Evolutionary conservation across 2,329 filamentous ascomycete species (phyloP).

Genomic region (Grosmannia huntii): DNA sequence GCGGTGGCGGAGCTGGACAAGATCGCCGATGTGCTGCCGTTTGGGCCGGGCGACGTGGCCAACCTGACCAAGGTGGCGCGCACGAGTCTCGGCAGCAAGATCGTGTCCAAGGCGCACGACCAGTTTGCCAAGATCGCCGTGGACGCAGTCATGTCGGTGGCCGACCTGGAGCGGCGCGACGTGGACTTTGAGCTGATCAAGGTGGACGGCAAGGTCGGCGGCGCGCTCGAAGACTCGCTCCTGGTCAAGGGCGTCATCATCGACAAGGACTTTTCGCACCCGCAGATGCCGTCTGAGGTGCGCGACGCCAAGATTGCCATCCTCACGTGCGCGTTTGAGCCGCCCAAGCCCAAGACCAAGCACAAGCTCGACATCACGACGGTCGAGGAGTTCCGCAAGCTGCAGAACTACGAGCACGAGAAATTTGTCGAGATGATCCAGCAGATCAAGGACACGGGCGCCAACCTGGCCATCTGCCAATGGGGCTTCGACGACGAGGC

Average conservation of each 20-base stretch:
- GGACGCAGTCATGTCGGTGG: slow-evolving; percentile 91
- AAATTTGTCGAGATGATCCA: slow-evolving; percentile 99
- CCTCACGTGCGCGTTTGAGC: slow-evolving; percentile 94
- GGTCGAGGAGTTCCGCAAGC: slow-evolving; percentile 95
- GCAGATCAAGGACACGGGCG: slow-evolving; percentile 93
- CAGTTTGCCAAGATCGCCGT: slow-evolving; percentile 97
- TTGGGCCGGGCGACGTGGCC: slow-evolving; percentile 63
- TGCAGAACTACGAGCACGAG: slow-evolving; percentile 88
- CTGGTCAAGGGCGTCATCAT: slow-evolving; percentile 97
- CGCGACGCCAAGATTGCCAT: slow-evolving; percentile 94
- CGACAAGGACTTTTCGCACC: slow-evolving; percentile 99
- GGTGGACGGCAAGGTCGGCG: slow-evolving; percentile 96
- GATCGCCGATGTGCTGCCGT: slow-evolving; percentile 85
- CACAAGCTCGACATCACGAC: slow-evolving; percentile 96
- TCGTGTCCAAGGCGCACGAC: slow-evolving; percentile 96
- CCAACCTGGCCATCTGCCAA: slow-evolving; percentile 96
- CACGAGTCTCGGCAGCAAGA: slow-evolving; percentile 95
- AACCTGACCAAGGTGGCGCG: slow-evolving; percentile 92
- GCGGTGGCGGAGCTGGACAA: slow-evolving; percentile 84
- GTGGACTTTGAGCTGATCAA: slow-evolving; percentile 99
- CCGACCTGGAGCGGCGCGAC: slow-evolving; percentile 89
- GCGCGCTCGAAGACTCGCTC: slow-evolving; percentile 80
- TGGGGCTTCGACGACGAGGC: slow-evolving; percentile 99
- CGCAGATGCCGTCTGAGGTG: slow-evolving; percentile 96
- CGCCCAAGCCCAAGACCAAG: slow-evolving; percentile 98